Conservation (phyloP, 257 asterid species). For the Cruciata laevipes region DNA sequence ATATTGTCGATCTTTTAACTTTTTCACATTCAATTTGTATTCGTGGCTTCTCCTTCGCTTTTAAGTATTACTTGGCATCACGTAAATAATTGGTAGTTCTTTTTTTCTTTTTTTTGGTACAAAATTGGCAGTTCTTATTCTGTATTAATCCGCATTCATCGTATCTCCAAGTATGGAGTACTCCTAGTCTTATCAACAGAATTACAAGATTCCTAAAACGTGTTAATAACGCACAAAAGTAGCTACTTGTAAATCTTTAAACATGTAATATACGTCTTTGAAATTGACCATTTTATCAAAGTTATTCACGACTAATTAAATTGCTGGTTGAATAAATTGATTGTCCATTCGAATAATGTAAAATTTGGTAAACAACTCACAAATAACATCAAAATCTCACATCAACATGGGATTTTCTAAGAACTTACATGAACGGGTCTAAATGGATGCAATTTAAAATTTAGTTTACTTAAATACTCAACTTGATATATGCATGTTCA, state of each 20-base stretch:
- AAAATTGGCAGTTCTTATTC: neutral
- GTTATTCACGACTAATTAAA: neutral
- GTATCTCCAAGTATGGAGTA: too few relatives aligned
- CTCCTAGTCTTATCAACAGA: neutral
- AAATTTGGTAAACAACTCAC: neutral
- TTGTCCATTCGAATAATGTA: neutral
- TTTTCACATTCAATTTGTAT: too few relatives aligned
- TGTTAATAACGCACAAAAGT: too few relatives aligned
- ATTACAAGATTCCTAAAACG: neutral
- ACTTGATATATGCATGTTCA: too few relatives aligned
- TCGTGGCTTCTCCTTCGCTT: neutral
- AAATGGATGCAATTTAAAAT: too few relatives aligned
- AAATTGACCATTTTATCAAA: neutral
- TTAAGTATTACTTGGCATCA: neutral
- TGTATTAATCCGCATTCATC: neutral
- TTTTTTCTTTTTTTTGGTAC: too few relatives aligned
- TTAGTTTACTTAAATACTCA: too few relatives aligned
- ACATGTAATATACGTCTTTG: too few relatives aligned
- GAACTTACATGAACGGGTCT: too few relatives aligned
- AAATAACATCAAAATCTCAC: neutral
- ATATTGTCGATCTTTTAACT: too few relatives aligned
- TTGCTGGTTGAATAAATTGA: neutral
- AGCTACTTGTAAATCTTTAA: neutral
- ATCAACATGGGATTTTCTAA: neutral
- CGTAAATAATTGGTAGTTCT: neutral